Percentiles rank a stretch among this genome's conserved stretches.
These are phyloP conservation scores for Phytophthora capsici DNA, from an alignment of 352 stramenopile species.

Conservation along the genomic window DNA sequence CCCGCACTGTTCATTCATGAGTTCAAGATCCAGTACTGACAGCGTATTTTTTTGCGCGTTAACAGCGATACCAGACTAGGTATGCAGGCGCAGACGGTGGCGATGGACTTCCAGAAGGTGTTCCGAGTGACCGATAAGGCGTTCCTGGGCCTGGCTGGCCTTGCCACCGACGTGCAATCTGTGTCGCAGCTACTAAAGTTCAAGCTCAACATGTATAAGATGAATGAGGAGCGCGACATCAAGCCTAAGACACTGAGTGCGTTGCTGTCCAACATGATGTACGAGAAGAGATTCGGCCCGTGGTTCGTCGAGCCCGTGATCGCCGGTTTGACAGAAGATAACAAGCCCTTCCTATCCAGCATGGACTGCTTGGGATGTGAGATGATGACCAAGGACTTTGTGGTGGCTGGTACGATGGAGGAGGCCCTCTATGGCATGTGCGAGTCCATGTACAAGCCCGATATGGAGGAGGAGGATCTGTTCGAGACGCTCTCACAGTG, in stretches of 20 bases:
- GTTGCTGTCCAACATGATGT: constrained; percentile 97
- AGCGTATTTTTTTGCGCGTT: neutral
- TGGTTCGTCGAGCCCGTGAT: constrained; percentile 99
- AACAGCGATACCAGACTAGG: constrained; percentile 96
- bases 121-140: constrained; percentile 97
- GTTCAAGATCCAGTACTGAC: constrained; percentile 1
- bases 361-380: constrained; percentile 99
- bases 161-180: constrained; percentile 99
- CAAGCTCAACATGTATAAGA: constrained; percentile 98
- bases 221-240: constrained; percentile 98
- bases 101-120: constrained; percentile 98
- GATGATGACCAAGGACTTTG: constrained; percentile 97
- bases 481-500: constrained; percentile 99
- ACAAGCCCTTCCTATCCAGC: constrained; percentile 96
- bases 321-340: constrained; percentile 94
- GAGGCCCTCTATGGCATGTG: constrained; percentile 99
- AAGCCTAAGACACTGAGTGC: constrained; percentile 97
- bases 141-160: constrained; percentile 96
- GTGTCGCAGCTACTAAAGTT: constrained; percentile 96
- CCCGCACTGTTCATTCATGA: neutral
- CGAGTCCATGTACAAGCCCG: constrained; percentile 97
- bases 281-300: constrained; percentile 99
- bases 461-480: constrained; percentile 96
- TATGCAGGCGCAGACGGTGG: constrained; percentile 96
- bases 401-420: constrained; percentile 97